These are phyloP conservation scores for Pyrenula aspistea DNA, from an alignment of 495 filamentous ascomycete species.

Conservation along the genomic window DNA sequence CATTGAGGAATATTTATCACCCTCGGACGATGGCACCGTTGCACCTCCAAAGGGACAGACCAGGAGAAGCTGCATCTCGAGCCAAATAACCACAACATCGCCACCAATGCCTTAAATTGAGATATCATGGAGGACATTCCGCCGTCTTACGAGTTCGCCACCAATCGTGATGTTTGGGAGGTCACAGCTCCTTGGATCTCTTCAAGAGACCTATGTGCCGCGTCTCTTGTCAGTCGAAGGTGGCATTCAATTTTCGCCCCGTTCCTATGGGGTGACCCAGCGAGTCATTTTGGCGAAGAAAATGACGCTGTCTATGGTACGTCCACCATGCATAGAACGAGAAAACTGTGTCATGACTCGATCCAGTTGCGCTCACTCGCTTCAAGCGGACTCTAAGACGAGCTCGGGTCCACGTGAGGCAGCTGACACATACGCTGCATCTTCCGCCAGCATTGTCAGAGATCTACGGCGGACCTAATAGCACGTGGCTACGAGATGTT, in stretches of 20 bases:
- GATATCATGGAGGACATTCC: slow-evolving; percentile 48
- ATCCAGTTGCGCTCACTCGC: slow-evolving; percentile 46
- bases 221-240: slow-evolving; percentile 41
- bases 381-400: slow-evolving; percentile 48
- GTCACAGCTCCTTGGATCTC: slow-evolving; percentile 50
- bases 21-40: too few species aligned
- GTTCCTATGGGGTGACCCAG: slow-evolving; percentile 55
- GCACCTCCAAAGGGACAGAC: too few species aligned
- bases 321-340: background rate
- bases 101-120: too few species aligned
- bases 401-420: slow-evolving; percentile 39
- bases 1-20: too few species aligned
- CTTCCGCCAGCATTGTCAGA: slow-evolving; percentile 55
- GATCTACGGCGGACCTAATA: slow-evolving; percentile 49
- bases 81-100: too few species aligned
- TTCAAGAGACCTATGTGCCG: slow-evolving; percentile 45
- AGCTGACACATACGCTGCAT: slow-evolving; percentile 52
- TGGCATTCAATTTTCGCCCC: slow-evolving; percentile 51
- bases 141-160: slow-evolving; percentile 48
- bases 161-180: slow-evolving; percentile 45
- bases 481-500: slow-evolving; percentile 50
- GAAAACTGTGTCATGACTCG: too few species aligned
- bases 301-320: slow-evolving; percentile 52
- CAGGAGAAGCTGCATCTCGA: too few species aligned
- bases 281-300: slow-evolving; percentile 49